These are phyloP conservation scores for Suillus paluster DNA, from an alignment of 768 basidiomycete genomes.

Conservation along the genomic window DNA sequence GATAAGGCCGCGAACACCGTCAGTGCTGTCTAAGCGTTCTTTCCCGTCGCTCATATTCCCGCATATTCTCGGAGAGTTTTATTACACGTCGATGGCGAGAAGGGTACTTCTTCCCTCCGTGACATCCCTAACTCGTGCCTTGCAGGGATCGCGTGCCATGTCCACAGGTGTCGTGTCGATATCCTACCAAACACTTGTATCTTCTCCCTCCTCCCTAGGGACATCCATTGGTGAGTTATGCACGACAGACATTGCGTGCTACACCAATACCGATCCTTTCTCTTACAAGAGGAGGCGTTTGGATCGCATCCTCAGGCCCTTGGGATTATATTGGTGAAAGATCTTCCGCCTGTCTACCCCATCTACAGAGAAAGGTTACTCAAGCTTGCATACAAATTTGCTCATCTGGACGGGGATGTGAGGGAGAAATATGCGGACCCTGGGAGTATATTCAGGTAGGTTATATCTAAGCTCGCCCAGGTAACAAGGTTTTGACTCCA, in stretches of 20 bases:
- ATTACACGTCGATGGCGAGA: constrained; percentile 21
- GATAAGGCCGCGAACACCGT: too few relatives aligned
- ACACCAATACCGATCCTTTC: not conserved
- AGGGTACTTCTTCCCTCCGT: constrained; percentile 8
- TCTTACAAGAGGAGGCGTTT: constrained; percentile 70
- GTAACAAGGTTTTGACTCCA: not conserved
- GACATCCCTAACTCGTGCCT: constrained; percentile 8
- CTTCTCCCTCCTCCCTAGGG: constrained; percentile 55
- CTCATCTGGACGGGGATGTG: constrained; percentile 62
- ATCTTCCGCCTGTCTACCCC: constrained; percentile 73
- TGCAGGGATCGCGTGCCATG: constrained; percentile 23
- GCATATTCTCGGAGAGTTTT: too few relatives aligned
- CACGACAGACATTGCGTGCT: not conserved
- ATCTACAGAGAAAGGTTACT: constrained; percentile 73
- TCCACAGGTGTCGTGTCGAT: constrained; percentile 48
- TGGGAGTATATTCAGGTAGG: constrained; percentile 74
- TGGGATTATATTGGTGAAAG: constrained; percentile 82
- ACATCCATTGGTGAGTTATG: constrained; percentile 60
- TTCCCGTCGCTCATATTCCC: too few relatives aligned
- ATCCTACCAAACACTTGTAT: constrained; percentile 61
- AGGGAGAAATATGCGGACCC: constrained; percentile 81
- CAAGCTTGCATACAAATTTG: constrained; percentile 75
- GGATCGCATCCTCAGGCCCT: constrained; percentile 77
- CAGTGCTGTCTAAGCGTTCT: too few relatives aligned
- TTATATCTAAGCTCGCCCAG: not conserved